phyloP scores from a whole-genome alignment of 345 rosid species.

The Citrus glauca region DNA sequence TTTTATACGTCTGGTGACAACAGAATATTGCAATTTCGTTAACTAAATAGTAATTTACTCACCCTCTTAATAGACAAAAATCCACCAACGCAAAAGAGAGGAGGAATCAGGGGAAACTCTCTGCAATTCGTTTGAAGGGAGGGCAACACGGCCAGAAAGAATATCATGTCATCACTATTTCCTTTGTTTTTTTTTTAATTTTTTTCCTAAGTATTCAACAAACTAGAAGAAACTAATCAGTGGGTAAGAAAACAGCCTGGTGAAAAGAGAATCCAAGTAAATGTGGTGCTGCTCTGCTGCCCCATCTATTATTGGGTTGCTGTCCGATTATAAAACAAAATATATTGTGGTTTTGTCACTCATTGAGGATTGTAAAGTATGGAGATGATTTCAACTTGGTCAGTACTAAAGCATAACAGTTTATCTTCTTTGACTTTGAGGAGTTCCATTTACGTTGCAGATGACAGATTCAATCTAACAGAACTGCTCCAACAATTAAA shows the following conservation, averaged over 20 bases:
- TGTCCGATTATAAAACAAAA: background rate
- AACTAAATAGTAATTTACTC: background rate
- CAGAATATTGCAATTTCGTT: background rate
- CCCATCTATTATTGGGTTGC: background rate
- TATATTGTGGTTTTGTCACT: background rate
- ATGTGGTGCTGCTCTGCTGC: background rate
- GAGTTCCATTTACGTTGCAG: background rate
- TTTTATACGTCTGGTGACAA: no score
- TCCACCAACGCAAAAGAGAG: background rate
- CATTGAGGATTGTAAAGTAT: background rate
- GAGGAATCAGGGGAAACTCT: background rate
- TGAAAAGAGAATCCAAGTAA: background rate
- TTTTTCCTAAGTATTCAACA: background rate
- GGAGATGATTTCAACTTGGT: background rate
- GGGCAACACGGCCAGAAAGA: background rate
- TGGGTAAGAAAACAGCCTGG: background rate
- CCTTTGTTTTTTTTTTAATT: no score
- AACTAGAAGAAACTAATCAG: background rate
- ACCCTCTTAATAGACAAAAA: background rate
- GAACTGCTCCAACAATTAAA: background rate
- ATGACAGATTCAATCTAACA: background rate
- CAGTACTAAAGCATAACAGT: background rate
- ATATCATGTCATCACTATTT: background rate
- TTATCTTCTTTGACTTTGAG: background rate
- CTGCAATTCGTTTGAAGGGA: background rate